Evolutionary conservation across 2,329 filamentous ascomycete species (phyloP), one percentile per base, ranked within the genome.

Genomic region (Pseudogymnoascus sp.): DNA sequence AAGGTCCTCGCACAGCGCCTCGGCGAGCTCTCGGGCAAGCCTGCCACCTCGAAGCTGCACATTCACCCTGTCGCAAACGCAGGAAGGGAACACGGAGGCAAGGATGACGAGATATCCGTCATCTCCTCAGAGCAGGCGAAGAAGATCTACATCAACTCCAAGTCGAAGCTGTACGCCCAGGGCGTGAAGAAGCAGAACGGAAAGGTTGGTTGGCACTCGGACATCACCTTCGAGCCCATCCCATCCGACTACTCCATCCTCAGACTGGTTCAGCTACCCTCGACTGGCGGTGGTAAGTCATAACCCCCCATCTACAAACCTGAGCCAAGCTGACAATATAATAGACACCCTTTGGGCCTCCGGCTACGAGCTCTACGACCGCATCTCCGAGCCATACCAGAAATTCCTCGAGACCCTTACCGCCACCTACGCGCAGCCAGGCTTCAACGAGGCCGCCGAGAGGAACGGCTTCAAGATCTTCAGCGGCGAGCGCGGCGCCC

Each of bases 331-430:
- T 41, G 15, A 54, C 10, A 17, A 41, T 24, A 50, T 5, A n/a
- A 58, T 2, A 78, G 79, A 82, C 70, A 87, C 86, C 0, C 78
- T 88, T 5, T 88, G 85, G 84, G 85, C 85, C 0, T 85, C 83
- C 0, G 84, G 84, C 0, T 87, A 87, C 68, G 84, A 88, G 66
- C 72, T 87, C 10, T 88, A 86, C 67, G 85, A 89, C 67, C 79
- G 83, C 29, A 76, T 89, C 62, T 84, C 81, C 3, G 74, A 75
- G 2, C 74, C 81, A 0, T 81, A 82, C 60, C 82, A 81, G 62
- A 73, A 74, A 24, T 86, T 87, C 70, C 76, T 87, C 29, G 84
- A 87, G 61, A 71, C 72, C 0, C 71, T 87, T 6, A 86, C 82
- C 0, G 84, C 79, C 2, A 83, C 80, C 0, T 80, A 79, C 64